phyloP scores from a whole-genome alignment of 169 alveolate genomes.

The Cyclospora cayetanensis region DNA sequence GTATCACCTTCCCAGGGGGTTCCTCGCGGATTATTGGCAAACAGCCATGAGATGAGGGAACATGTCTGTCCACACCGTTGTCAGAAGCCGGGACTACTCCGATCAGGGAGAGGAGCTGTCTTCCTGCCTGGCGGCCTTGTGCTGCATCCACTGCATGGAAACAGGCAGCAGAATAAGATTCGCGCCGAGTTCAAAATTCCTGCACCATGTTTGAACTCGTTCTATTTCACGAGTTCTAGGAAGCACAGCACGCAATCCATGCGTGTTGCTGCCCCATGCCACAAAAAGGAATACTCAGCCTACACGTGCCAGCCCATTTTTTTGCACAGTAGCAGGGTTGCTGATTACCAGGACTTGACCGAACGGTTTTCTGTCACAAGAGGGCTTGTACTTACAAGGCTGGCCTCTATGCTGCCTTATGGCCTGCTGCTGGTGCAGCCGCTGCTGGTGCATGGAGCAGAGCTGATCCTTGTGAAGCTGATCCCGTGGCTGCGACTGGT shows the following conservation, averaged over 20 bases:
- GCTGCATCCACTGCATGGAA: constrained; percentile 33
- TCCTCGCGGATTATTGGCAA: not conserved
- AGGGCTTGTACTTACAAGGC: not conserved
- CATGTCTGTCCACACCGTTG: not conserved
- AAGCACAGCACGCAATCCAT: no score
- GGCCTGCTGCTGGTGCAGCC: constrained; percentile 6
- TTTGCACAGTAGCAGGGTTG: no score
- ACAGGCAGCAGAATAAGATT: not conserved
- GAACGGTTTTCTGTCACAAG: no score
- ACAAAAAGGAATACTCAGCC: no score
- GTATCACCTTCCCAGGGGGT: not conserved
- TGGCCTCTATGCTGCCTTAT: not conserved
- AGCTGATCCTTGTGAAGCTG: not conserved
- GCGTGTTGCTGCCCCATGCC: no score
- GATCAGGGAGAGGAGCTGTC: constrained; percentile 2
- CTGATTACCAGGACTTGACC: no score
- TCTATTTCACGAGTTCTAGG: no score
- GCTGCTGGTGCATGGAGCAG: not conserved
- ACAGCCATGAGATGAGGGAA: not conserved
- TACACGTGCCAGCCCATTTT: no score
- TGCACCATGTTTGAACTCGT: no score
- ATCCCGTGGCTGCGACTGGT: not conserved
- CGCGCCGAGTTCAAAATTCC: not conserved
- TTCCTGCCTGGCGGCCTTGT: constrained; percentile 27
- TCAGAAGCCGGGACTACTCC: constrained; percentile 6